Evolutionary conservation across 495 filamentous ascomycete genomes (phyloP), one percentile per base, ranked within the genome.

Genomic region (Tuber umbilicatum): DNA sequence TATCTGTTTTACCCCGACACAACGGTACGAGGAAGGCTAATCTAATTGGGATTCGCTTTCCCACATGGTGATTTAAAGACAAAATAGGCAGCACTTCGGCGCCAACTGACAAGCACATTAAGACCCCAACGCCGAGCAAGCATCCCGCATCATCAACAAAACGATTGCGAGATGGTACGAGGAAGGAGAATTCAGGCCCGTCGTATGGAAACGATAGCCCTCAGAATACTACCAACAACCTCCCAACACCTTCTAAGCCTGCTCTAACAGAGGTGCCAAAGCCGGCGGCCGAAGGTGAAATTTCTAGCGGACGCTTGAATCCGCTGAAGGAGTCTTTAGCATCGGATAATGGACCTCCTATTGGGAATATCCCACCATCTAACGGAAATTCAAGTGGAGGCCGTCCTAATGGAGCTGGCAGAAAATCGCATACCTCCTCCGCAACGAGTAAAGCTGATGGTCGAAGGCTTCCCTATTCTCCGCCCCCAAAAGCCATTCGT

Each of bases 111-210:
- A 35, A 27, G 55, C 55, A 35, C 55, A 64, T 64, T 31, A 17
- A 64, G 27, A 31, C 55, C 27, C 14, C 55, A 35, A 35, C 55
- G 7, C 55, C 55, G 55, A 64, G 27, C 35, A 64, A 64, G 35
- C 55, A 64, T 64, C 14, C 55, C 55, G 27, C 55, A 64, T 60
- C 50, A 60, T 35, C 55, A 64, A 64, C 55, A 64, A 64, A 64
- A 64, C 55, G 55, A 64, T 64, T 64, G 27, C 55, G 55, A 19
- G 55, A 64, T 64, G 55, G 55, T 17, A 64, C 55, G 10, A 64
- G 27, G 55, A 64, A 64, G 55, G 55, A 64, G 55, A 64, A 35
- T 64, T 31, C 27, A 35, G 55, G 35, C 14, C 10, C 27, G 27
- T 31, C 14, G 35, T 31, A 64, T 27, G 31, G 27, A 14, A 6